Base-by-base conservation (phyloP, 1,284 basidiomycete species). In the Agroathelia rolfsii region DNA sequence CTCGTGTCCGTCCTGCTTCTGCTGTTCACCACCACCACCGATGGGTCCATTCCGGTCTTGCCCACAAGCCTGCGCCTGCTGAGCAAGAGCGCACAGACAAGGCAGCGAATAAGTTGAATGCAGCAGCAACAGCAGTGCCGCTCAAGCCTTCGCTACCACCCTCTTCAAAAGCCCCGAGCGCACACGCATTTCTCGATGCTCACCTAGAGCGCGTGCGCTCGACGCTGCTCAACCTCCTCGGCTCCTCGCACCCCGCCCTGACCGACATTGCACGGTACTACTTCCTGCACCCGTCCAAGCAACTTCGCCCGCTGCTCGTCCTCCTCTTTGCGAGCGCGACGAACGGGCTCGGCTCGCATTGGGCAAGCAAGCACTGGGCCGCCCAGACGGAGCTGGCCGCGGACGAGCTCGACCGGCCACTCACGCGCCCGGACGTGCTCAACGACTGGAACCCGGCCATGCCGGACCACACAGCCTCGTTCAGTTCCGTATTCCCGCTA, bases 251-350 rank as follows among this genome's bases (percentile, higher is more conserved):
- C 55, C 85, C 90, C 2, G 75, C 78, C 1, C 75, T 98, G 36
- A 79, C 84, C 42, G 74, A 83, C 36, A 82, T 96, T 40, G 90
- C 93, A 3, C 78, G 89, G 45, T 95, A 92, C 60, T 96, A 96
- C 62, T 95, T 97, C 55, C 66, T 85, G 39, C 75, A 80, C 33
- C 78, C 81, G 8, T 83, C 87, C 14, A 95, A 95, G 53, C 90
- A 96, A 51, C 69, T 97, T 15, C 76, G 94, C 10, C 92, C 94
- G 1, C 64, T 94, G 42, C 69, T 97, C 27, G 86, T 97, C 19
- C 72, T 98, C 18, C 73, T 98, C 30, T 89, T 96, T 60, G 68
- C 83, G 19, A 81, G 84, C 43, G 94, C 93, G 6, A 95, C 92
- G 18, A 95, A 96, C 49, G 86, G 73, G 31, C 56, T 89, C 51